A percentile compares a stretch with the other conserved stretches of the same genome.
These are phyloP conservation scores for Leccinum griseonigrum DNA, from an alignment of 1,284 basidiomycete genomes.

Conservation along the genomic window DNA sequence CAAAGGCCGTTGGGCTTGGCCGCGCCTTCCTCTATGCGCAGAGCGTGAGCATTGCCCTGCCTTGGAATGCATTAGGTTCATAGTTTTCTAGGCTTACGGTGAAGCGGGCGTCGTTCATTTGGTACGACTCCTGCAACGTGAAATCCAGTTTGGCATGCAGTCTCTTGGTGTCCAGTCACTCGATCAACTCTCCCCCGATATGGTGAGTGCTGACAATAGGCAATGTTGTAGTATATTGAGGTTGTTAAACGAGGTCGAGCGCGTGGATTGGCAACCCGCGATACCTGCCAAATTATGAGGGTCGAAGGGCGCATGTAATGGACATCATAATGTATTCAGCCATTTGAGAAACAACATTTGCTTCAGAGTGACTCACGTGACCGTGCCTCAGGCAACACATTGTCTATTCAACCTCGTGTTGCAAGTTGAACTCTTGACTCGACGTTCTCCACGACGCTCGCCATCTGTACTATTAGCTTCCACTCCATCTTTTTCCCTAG, in stretches of 20 bases:
- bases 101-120: constrained; percentile 78
- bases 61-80: constrained; percentile 8
- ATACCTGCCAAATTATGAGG: constrained; percentile 22
- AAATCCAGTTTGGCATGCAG: constrained; percentile 80
- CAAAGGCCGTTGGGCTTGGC: constrained; percentile 86
- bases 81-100: constrained; percentile 66
- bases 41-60: constrained; percentile 49
- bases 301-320: neutral
- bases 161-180: constrained; percentile 75
- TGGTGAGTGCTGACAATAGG: constrained; percentile 47
- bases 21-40: constrained; percentile 91
- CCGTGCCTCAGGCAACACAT: constrained; percentile 3
- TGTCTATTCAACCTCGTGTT: constrained; percentile 9
- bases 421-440: constrained; percentile 11
- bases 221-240: constrained; percentile 41
- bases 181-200: constrained; percentile 71
- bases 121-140: constrained; percentile 72
- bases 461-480: neutral
- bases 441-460: constrained; percentile 4
- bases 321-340: neutral
- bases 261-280: constrained; percentile 63
- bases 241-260: constrained; percentile 58
- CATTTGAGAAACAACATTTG: neutral
- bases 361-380: constrained; percentile 25
- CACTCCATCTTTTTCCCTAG: neutral